These are phyloP conservation scores for Ganoderma lucidum DNA, from an alignment of 1,284 basidiomycete genomes.

Conservation along the genomic window DNA sequence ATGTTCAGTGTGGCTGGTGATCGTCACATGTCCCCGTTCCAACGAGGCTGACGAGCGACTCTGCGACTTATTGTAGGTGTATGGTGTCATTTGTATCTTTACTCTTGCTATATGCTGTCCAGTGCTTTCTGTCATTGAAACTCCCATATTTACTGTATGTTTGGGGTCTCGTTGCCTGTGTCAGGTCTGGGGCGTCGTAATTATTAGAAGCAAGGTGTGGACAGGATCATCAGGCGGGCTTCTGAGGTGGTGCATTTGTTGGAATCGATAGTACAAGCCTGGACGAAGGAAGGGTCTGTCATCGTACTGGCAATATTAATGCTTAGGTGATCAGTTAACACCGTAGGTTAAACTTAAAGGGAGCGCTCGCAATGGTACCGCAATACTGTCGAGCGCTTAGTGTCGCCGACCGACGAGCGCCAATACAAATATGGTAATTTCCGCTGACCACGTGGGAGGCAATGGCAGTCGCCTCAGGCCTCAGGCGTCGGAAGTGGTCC, in stretches of 20 bases:
- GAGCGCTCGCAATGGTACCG: neutral
- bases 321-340: neutral
- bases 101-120: neutral
- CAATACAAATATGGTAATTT: slow-evolving; percentile 6
- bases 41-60: neutral
- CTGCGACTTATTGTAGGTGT: neutral
- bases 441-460: slow-evolving; percentile 29
- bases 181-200: neutral
- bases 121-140: neutral
- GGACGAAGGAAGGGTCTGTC: too few relatives aligned
- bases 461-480: slow-evolving; percentile 11
- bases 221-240: neutral
- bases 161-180: neutral
- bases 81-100: neutral
- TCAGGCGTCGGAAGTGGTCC: slow-evolving; percentile 14
- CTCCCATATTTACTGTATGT: neutral
- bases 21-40: neutral
- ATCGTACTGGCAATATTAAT: too few relatives aligned
- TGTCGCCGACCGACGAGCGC: neutral
- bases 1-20: neutral
- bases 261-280: too few relatives aligned
- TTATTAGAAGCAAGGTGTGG: neutral
- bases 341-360: too few relatives aligned
- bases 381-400: neutral
- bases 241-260: too few relatives aligned